phyloP scores from a whole-genome alignment of 768 basidiomycete species.

The Xerocomellus dryophilus region DNA sequence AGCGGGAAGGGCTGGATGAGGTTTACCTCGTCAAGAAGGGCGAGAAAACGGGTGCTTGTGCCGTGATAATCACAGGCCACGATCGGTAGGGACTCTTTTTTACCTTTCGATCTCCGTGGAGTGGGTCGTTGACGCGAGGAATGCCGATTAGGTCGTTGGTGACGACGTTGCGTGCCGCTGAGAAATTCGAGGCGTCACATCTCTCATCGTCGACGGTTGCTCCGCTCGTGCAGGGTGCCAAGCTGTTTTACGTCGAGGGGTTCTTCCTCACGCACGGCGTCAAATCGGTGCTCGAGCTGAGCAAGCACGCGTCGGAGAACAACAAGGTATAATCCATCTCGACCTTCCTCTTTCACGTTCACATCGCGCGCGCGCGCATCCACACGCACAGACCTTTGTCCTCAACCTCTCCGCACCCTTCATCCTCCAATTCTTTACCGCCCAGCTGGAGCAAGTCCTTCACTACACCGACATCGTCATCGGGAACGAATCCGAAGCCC shows the following conservation, averaged over 20 bases:
- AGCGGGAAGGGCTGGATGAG: slow-evolving; percentile 83
- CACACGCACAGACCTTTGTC: slow-evolving; percentile 62
- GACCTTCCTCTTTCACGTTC: background rate
- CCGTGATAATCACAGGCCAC: slow-evolving; percentile 92
- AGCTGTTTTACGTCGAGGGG: slow-evolving; percentile 91
- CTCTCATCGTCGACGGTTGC: slow-evolving; percentile 73
- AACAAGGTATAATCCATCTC: slow-evolving; percentile 57
- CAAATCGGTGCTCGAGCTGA: slow-evolving; percentile 65
- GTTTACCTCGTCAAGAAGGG: slow-evolving; percentile 87
- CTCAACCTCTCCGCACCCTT: slow-evolving; percentile 97
- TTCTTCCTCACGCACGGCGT: slow-evolving; percentile 96
- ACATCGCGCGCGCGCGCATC: background rate
- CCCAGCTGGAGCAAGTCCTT: slow-evolving; percentile 76
- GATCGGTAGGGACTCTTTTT: slow-evolving; percentile 55
- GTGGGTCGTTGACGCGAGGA: background rate
- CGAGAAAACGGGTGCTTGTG: slow-evolving; percentile 93
- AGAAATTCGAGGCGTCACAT: slow-evolving; percentile 82
- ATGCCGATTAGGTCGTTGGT: slow-evolving; percentile 69
- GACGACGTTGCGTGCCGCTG: slow-evolving; percentile 86
- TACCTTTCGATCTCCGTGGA: background rate
- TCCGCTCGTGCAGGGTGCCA: slow-evolving; percentile 73
- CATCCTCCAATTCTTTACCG: slow-evolving; percentile 89
- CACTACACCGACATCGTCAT: slow-evolving; percentile 87
- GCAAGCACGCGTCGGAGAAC: slow-evolving; percentile 69
- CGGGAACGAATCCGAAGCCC: slow-evolving; percentile 96